Base-by-base conservation (phyloP, 805 yeast genomes). In the Ogataea sp. region DNA sequence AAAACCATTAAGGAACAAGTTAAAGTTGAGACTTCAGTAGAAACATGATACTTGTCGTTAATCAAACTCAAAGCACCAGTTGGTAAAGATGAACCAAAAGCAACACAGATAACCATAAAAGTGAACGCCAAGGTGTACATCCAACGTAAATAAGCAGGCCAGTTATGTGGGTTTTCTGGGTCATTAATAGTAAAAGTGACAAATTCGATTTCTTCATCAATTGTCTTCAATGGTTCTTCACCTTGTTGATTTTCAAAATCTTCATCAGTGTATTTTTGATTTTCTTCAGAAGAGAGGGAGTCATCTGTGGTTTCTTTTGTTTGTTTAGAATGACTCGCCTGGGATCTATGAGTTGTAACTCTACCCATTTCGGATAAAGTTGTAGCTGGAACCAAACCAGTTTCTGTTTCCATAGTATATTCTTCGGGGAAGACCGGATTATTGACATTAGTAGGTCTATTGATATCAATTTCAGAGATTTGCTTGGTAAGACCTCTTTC, bases 391-490 rank as follows among this genome's bases (percentile, higher is more conserved):
- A 88, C 96, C 39, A 88, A 67, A 46, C 96, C 96, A 6, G 96
- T 85, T 39, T 73, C 71, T 0, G 96, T 88, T 65, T 88, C 96
- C 59, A 88, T 47, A 6, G 88, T 83, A 58, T 85, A 88, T 57
- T 88, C 96, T 66, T 88, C 96, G 8, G 96, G 96, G 69, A 88
- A 88, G 27, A 87, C 80, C 14, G 90, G 83, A 45, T 73, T 71
- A 43, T 68, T 71, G 20, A 73, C 68, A 29, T 54, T 62, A 36
- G 65, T 50, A 7, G 85, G 83, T 34, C 77, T 71, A 47, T 72
- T 71, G 30, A 78, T 61, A 47, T 77, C 85, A 0, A 76, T 71
- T 21, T 64, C 53, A 4, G 84, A 78, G 1, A 74, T 65, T 4
- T 62, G 66, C n/a, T 70, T 59, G 6, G 75, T 65, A 14, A 83